phyloP scores from a whole-genome alignment of 495 filamentous ascomycete species.

The Pyrenula massariospora region DNA sequence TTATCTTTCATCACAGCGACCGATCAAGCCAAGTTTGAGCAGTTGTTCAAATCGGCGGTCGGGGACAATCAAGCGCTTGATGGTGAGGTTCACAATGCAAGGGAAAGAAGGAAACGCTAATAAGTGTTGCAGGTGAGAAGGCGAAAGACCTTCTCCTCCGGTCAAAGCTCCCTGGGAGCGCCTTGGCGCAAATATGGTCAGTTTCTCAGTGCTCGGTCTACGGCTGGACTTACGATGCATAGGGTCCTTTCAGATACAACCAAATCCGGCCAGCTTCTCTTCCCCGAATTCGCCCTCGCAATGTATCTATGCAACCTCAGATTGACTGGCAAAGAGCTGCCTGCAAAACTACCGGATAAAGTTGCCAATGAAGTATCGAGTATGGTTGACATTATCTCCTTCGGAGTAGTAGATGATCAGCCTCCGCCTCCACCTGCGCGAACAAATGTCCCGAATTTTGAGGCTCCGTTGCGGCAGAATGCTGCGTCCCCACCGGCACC shows the following conservation, averaged over 20 bases:
- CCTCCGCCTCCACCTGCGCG: slow-evolving; percentile 32
- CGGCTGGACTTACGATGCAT: slow-evolving; percentile 4
- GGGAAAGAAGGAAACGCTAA: neutral
- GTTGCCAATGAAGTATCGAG: slow-evolving; percentile 95
- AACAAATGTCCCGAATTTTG: slow-evolving; percentile 74
- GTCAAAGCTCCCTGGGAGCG: slow-evolving; percentile 73
- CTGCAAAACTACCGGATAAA: slow-evolving; percentile 62
- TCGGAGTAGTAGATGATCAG: slow-evolving; percentile 72
- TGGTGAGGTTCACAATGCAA: slow-evolving; percentile 29
- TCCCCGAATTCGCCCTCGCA: slow-evolving; percentile 93
- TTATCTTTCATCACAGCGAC: slow-evolving; percentile 90
- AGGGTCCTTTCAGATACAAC: slow-evolving; percentile 96
- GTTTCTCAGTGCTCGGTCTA: slow-evolving; percentile 3
- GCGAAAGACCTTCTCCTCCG: slow-evolving; percentile 78
- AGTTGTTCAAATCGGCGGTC: slow-evolving; percentile 91
- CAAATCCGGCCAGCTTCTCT: slow-evolving; percentile 88
- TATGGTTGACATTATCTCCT: slow-evolving; percentile 99
- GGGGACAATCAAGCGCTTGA: slow-evolving; percentile 78
- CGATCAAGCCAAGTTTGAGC: slow-evolving; percentile 97
- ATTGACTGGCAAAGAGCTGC: slow-evolving; percentile 74
- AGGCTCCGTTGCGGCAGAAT: slow-evolving; percentile 46
- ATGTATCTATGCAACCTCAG: slow-evolving; percentile 98
- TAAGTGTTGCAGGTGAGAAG: slow-evolving; percentile 66
- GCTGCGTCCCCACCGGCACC: slow-evolving; percentile 58
- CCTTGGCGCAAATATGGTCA: slow-evolving; percentile 79